A percentile compares a stretch with the other conserved stretches of the same genome.
Evolutionary conservation across 345 rosid species (phyloP).

Genomic region (Gossypioides kirkii): DNA sequence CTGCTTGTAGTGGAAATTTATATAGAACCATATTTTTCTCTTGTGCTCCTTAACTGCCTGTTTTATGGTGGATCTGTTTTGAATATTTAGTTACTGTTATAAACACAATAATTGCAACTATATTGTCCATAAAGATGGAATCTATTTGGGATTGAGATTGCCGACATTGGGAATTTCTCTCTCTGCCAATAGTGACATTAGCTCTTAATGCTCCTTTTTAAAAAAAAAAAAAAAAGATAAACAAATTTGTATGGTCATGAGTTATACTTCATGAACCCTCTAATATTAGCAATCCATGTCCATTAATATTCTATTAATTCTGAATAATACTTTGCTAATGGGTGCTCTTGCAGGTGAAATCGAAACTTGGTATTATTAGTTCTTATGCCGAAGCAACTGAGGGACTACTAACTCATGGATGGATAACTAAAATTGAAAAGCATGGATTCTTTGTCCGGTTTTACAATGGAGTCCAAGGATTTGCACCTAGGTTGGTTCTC

Average conservation of each 20-base stretch:
- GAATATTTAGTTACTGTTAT: background rate
- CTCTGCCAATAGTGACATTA: background rate
- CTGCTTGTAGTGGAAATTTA: background rate
- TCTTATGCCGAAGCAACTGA: slow-evolving; percentile 81
- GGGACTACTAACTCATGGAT: slow-evolving; percentile 84
- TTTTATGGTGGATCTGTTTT: background rate
- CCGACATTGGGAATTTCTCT: background rate
- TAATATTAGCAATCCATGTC: background rate
- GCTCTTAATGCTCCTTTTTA: background rate
- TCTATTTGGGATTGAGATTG: slow-evolving; percentile 1
- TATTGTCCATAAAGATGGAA: background rate
- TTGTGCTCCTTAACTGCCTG: background rate
- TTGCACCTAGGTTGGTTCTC: slow-evolving; percentile 66
- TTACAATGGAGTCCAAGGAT: slow-evolving; percentile 97
- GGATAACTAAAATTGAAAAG: slow-evolving; percentile 93
- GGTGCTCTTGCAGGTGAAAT: slow-evolving; percentile 66
- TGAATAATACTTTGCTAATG: background rate
- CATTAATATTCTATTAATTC: background rate
- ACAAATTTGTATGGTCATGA: background rate
- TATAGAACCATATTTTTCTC: background rate
- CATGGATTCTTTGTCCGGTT: slow-evolving; percentile 95
- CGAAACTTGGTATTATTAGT: slow-evolving; percentile 74
- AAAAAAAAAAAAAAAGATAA: background rate
- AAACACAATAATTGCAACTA: background rate
- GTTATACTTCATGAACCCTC: background rate